Conservation (phyloP, 495 filamentous ascomycete species). For the Penicillium lividum region DNA sequence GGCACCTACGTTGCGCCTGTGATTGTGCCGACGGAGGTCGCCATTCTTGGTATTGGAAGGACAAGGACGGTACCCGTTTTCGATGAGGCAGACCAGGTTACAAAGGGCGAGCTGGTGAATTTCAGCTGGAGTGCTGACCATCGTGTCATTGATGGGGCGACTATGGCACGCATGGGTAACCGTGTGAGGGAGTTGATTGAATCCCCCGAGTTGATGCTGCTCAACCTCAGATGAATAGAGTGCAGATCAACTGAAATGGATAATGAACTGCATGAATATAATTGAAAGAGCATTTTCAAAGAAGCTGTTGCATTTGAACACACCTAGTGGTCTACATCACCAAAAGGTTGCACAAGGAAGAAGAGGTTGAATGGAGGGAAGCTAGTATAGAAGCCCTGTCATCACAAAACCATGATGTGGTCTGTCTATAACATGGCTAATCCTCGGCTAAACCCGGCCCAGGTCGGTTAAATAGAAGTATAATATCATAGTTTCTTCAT, state of each 20-base stretch:
- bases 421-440: not conserved
- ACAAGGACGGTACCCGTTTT: conserved; percentile 69
- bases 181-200: conserved; percentile 75
- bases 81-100: conserved; percentile 83
- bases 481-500: not conserved
- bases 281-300: not conserved
- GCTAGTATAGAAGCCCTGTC: too few species aligned
- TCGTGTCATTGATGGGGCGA: conserved; percentile 90
- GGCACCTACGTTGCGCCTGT: conserved; percentile 90
- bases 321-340: too few species aligned
- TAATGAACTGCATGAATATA: not conserved
- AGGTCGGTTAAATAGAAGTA: not conserved
- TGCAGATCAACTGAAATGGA: not conserved
- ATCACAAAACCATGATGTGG: too few species aligned
- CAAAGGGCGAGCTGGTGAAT: conserved; percentile 81
- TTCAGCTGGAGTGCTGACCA: conserved; percentile 99
- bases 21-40: conserved; percentile 85
- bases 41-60: conserved; percentile 87
- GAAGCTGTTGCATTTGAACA: too few species aligned
- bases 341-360: too few species aligned
- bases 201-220: conserved; percentile 80
- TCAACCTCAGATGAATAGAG: conserved; percentile 44
- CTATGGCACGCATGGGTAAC: conserved; percentile 86
- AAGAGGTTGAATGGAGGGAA: too few species aligned
- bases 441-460: not conserved